These are phyloP conservation scores for Phylloporus sp. DNA, from an alignment of 1,284 basidiomycete species.

Conservation along the genomic window DNA sequence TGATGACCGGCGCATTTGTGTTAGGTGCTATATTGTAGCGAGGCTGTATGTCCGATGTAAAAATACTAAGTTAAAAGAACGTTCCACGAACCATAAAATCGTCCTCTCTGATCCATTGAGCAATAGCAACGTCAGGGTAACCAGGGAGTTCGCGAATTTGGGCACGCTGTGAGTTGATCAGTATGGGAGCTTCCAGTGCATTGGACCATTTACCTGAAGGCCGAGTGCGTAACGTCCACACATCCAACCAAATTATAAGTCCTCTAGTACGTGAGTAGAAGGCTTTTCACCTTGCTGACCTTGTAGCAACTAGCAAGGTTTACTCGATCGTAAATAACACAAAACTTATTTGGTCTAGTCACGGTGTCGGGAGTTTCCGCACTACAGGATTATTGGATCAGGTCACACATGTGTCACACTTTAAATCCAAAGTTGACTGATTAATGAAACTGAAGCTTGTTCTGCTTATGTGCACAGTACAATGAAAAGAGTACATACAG, in stretches of 20 bases:
- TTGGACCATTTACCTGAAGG: constrained; percentile 45
- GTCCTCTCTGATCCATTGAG: constrained; percentile 70
- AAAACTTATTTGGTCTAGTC: too few species aligned
- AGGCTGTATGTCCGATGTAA: constrained; percentile 36
- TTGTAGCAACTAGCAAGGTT: too few species aligned
- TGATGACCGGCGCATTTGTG: constrained; percentile 71
- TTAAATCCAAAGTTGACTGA: too few species aligned
- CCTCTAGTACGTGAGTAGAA: too few species aligned
- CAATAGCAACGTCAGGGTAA: constrained; percentile 52
- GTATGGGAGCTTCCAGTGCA: background rate
- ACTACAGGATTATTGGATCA: too few species aligned
- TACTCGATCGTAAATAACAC: too few species aligned
- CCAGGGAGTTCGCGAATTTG: constrained; percentile 53
- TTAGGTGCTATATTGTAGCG: constrained; percentile 79
- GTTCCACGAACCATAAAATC: constrained; percentile 58
- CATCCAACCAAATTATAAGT: constrained; percentile 48
- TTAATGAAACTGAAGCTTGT: too few species aligned
- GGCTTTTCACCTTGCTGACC: too few species aligned
- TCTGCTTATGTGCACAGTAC: too few species aligned
- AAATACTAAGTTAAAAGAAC: background rate
- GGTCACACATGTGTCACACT: too few species aligned
- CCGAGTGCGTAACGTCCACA: constrained; percentile 72
- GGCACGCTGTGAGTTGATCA: constrained; percentile 28
- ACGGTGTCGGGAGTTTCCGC: too few species aligned
- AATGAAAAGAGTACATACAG: too few species aligned